Evolutionary conservation across 352 stramenopile genomes (phyloP).

Genomic region (Globisporangium iwayamae): DNA sequence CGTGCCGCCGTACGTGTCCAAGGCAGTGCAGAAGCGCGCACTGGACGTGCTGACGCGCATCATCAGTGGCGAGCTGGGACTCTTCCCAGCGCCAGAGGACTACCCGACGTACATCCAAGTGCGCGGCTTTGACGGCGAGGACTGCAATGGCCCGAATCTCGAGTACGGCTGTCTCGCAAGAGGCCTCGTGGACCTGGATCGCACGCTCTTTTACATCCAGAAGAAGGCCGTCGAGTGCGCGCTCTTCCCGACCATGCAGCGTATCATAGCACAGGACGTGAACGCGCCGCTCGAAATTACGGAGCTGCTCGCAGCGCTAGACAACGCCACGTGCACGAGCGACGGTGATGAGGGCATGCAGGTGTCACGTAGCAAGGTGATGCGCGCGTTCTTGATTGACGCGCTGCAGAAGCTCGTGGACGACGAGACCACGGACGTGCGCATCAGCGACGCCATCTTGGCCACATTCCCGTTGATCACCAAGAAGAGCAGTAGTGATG

Average conservation of each 20-base stretch:
- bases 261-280: conserved; percentile 51
- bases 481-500: background rate
- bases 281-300: conserved; percentile 37
- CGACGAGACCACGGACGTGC: conserved; percentile 27
- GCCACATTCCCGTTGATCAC: conserved; percentile 28
- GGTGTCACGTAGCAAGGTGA: conserved; percentile 24
- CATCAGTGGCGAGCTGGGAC: conserved; percentile 34
- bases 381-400: conserved; percentile 33
- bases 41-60: conserved; percentile 39
- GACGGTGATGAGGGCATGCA: background rate
- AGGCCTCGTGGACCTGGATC: conserved; percentile 48
- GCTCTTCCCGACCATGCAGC: conserved; percentile 44
- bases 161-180: conserved; percentile 59
- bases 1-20: conserved; percentile 27
- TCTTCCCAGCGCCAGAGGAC: conserved; percentile 48
- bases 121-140: conserved; percentile 30
- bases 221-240: conserved; percentile 30
- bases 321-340: conserved; percentile 20
- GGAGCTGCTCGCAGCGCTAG: conserved; percentile 35
- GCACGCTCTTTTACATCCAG: conserved; percentile 31
- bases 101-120: conserved; percentile 53
- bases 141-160: conserved; percentile 43
- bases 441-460: conserved; percentile 32
- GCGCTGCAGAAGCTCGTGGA: conserved; percentile 29
- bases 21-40: conserved; percentile 32